phyloP scores from a whole-genome alignment of 192 early-diverging fungal species.

The Coemansia reversa region DNA sequence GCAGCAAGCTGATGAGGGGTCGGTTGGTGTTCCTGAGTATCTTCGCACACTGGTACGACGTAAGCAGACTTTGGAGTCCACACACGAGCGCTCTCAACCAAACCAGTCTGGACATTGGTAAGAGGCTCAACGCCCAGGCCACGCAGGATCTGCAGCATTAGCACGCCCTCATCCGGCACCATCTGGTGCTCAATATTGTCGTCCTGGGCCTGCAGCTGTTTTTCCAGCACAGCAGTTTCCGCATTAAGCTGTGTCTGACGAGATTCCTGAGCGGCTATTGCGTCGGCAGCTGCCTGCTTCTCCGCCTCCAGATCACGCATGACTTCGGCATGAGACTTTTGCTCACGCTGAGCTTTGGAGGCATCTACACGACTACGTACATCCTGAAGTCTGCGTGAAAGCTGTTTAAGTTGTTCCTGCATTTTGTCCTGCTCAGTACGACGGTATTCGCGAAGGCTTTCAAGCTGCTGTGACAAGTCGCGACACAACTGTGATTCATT shows the following conservation, averaged over 20 bases:
- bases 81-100: constrained; percentile 19
- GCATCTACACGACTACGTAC: constrained; percentile 34
- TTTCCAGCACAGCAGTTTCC: constrained; percentile 24
- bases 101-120: constrained; percentile 10
- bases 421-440: constrained; percentile 16
- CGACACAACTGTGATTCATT: constrained; percentile 25
- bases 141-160: constrained; percentile 35
- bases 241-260: constrained; percentile 10
- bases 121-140: constrained; percentile 47
- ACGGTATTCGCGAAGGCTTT: constrained; percentile 11
- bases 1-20: constrained; percentile 40
- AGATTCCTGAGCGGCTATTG: constrained; percentile 16
- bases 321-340: constrained; percentile 40
- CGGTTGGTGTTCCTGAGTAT: constrained; percentile 1
- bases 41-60: constrained; percentile 12
- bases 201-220: constrained; percentile 11
- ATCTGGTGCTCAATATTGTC: constrained; percentile 26
- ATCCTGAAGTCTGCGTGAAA: constrained; percentile 44
- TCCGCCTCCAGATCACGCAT: constrained; percentile 42
- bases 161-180: constrained; percentile 23
- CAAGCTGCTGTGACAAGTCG: constrained; percentile 9
- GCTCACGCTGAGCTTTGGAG: constrained; percentile 41
- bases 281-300: constrained; percentile 11
- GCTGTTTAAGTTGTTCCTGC: constrained; percentile 40
- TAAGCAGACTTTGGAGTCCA: constrained; percentile 19